A percentile compares a stretch with the other conserved stretches of the same genome.
phyloP scores from a whole-genome alignment of 352 stramenopile genomes.

The Globisporangium uncinulatum region DNA sequence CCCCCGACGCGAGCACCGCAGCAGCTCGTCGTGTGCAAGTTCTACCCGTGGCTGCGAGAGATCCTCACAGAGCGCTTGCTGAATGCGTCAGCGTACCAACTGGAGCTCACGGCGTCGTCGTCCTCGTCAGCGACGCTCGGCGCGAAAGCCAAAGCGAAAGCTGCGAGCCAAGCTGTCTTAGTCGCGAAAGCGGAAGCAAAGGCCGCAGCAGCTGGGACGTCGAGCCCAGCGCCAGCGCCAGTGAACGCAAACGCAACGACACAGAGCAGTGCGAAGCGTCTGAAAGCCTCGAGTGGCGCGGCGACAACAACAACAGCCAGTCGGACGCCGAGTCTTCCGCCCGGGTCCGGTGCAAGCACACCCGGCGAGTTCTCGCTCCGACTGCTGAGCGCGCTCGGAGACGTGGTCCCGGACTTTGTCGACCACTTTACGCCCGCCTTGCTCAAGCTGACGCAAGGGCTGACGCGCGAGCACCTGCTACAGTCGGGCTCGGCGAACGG shows the following conservation, averaged over 20 bases:
- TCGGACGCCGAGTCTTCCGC: slow-evolving; percentile 35
- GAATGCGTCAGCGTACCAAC: slow-evolving; percentile 54
- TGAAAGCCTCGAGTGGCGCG: slow-evolving; percentile 24
- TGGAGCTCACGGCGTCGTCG: slow-evolving; percentile 30
- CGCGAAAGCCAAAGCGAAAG: slow-evolving; percentile 15
- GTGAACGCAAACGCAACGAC: slow-evolving; percentile 7
- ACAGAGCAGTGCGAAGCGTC: slow-evolving; percentile 24
- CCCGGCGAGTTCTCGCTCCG: slow-evolving; percentile 71
- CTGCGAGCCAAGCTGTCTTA: not conserved
- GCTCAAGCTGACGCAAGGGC: slow-evolving; percentile 78
- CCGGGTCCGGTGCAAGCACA: slow-evolving; percentile 39
- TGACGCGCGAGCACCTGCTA: slow-evolving; percentile 82
- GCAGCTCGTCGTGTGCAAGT: slow-evolving; percentile 77
- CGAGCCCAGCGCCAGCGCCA: slow-evolving; percentile 5
- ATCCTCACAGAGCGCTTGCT: slow-evolving; percentile 80
- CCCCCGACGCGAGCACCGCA: slow-evolving; percentile 59
- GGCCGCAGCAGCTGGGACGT: slow-evolving; percentile 5
- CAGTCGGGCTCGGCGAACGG: slow-evolving; percentile 31
- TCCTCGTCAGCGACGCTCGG: slow-evolving; percentile 2
- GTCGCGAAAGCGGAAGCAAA: slow-evolving; percentile 12
- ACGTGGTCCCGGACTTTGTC: slow-evolving; percentile 61
- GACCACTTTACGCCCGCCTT: slow-evolving; percentile 74
- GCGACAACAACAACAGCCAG: slow-evolving; percentile 53
- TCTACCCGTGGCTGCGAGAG: slow-evolving; percentile 85
- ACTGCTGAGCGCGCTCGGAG: slow-evolving; percentile 50